Conservation (phyloP, 108 stramenopile genomes). For the Ochromonas danica region DNA sequence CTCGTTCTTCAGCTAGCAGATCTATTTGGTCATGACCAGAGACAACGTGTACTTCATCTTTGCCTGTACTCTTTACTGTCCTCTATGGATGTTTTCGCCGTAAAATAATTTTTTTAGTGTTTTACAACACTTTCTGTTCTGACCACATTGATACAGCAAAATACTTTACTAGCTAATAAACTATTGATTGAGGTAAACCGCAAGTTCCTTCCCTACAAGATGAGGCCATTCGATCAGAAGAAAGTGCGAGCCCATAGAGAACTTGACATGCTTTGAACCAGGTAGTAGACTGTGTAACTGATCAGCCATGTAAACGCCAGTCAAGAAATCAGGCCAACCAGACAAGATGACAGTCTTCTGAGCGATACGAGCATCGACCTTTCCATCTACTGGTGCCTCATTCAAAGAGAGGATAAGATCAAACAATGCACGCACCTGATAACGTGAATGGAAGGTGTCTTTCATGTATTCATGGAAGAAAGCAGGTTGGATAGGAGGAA, state of each 20-base stretch:
- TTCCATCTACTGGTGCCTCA: not conserved
- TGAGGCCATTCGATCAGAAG: constrained; percentile 8
- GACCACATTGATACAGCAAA: not conserved
- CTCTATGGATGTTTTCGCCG: too few relatives aligned
- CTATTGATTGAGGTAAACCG: not conserved
- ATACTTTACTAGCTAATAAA: too few relatives aligned
- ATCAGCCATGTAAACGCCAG: not conserved
- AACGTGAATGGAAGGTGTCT: not conserved
- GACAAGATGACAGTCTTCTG: not conserved
- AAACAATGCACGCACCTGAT: not conserved
- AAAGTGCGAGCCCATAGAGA: constrained; percentile 10
- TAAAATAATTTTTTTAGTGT: not conserved
- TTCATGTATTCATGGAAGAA: constrained; percentile 25
- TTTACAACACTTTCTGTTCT: not conserved
- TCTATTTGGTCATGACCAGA: too few relatives aligned
- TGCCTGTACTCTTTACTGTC: too few relatives aligned
- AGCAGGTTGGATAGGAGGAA: not conserved
- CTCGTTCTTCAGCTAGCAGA: too few relatives aligned
- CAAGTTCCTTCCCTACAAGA: not conserved
- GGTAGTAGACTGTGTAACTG: not conserved
- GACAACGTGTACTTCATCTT: too few relatives aligned
- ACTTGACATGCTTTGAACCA: not conserved
- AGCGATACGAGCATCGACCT: not conserved
- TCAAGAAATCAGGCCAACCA: constrained; percentile 10
- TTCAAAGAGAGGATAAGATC: constrained; percentile 6